Evolutionary conservation across 768 basidiomycete genomes (phyloP).

Genomic region (Galerina marginata): DNA sequence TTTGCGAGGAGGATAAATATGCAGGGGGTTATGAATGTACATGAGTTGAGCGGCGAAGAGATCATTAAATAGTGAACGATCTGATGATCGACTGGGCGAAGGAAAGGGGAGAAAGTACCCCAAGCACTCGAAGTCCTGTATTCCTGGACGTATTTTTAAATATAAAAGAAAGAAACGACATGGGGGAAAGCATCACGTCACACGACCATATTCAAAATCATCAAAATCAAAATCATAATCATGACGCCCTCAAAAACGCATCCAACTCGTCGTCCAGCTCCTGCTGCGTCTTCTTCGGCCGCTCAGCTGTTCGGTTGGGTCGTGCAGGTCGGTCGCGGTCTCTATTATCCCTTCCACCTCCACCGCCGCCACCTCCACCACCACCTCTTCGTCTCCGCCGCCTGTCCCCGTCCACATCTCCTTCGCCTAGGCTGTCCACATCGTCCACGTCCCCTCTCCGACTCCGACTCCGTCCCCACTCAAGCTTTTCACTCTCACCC

Average conservation of each 20-base stretch:
- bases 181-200: too few relatives aligned
- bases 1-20: too few relatives aligned
- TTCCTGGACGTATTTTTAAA: too few relatives aligned
- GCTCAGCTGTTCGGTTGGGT: slow-evolving; percentile 37
- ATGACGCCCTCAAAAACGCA: slow-evolving; percentile 60
- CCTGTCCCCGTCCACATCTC: slow-evolving; percentile 19
- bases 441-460: slow-evolving; percentile 5
- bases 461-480: slow-evolving; percentile 24
- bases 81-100: too few relatives aligned
- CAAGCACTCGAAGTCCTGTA: too few relatives aligned
- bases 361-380: slow-evolving; percentile 20
- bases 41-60: too few relatives aligned
- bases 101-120: too few relatives aligned
- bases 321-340: slow-evolving; percentile 24
- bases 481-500: slow-evolving; percentile 14
- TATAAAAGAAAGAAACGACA: too few relatives aligned
- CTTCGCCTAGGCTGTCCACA: slow-evolving; percentile 6
- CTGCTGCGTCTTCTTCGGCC: slow-evolving; percentile 65
- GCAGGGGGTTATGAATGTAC: too few relatives aligned
- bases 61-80: too few relatives aligned
- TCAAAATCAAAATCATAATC: background rate
- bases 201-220: background rate
- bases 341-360: slow-evolving; percentile 21
- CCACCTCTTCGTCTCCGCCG: slow-evolving; percentile 20
- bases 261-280: slow-evolving; percentile 87